These are phyloP conservation scores for Cafeteria roenbergensis DNA, from an alignment of 108 stramenopile genomes.

Conservation along the genomic window DNA sequence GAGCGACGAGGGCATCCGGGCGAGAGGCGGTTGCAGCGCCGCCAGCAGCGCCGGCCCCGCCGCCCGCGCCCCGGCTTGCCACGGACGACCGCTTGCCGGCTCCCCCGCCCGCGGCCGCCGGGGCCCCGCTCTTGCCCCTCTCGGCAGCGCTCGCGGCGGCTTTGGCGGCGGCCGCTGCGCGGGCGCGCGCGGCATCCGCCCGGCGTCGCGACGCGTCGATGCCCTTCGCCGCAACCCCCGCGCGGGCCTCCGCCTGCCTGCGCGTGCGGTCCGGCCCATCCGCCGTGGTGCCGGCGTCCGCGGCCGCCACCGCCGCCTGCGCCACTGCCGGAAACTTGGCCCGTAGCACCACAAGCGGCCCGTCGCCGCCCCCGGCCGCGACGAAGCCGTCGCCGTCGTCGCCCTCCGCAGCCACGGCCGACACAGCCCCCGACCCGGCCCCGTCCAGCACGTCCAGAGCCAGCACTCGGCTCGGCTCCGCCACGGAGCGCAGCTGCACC, in stretches of 20 bases:
- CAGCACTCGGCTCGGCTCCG: not conserved
- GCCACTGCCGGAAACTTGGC: not conserved
- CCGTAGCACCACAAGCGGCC: not conserved
- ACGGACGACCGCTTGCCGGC: no score
- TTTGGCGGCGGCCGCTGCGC: no score
- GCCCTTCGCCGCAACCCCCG: no score
- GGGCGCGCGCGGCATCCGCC: no score
- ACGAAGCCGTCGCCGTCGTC: not conserved
- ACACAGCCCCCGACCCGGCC: not conserved
- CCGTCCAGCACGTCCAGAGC: not conserved
- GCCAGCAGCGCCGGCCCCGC: no score
- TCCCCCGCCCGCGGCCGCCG: no score
- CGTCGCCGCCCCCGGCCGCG: not conserved
- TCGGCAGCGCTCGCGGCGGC: no score
- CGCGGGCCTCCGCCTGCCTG: not conserved
- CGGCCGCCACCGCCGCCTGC: not conserved
- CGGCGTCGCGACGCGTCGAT: no score
- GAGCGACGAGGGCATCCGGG: no score
- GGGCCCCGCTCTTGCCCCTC: no score
- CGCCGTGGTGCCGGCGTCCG: slow-evolving; percentile 5
- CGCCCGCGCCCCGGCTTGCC: no score
- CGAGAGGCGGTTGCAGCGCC: no score
- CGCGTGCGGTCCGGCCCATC: not conserved
- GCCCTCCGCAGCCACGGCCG: not conserved
- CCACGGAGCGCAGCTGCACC: slow-evolving; percentile 1